A percentile compares a stretch with the other conserved stretches of the same genome.
These are phyloP conservation scores for Colletotrichum chrysophilum DNA, from an alignment of 2,329 filamentous ascomycete genomes.

Conservation along the genomic window DNA sequence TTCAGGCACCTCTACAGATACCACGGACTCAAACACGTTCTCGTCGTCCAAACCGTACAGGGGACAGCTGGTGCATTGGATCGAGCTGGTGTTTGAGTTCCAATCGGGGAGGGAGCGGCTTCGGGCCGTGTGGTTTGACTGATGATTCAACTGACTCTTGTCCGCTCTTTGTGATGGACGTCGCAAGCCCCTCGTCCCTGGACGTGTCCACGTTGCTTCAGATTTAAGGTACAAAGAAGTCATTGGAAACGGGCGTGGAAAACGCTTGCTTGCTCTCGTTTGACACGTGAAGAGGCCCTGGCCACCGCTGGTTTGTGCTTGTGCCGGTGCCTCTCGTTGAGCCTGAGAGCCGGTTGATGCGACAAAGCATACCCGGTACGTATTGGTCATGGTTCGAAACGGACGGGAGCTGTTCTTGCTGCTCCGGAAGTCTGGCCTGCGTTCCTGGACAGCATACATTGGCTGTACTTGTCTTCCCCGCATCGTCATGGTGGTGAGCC, in stretches of 20 bases:
- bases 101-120: slow-evolving; percentile 17
- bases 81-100: slow-evolving; percentile 17
- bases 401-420: neutral
- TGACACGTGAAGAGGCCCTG: slow-evolving; percentile 18
- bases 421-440: neutral
- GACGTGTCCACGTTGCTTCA: slow-evolving; percentile 9
- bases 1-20: neutral
- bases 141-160: slow-evolving; percentile 18
- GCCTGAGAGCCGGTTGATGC: neutral
- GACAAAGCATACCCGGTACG: neutral
- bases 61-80: slow-evolving; percentile 3
- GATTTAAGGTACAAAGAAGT: slow-evolving; percentile 3
- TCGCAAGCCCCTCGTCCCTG: neutral
- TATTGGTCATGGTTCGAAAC: neutral
- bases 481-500: neutral
- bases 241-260: neutral
- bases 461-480: neutral
- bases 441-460: neutral
- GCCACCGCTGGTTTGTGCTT: neutral
- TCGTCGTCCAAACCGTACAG: slow-evolving; percentile 2
- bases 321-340: neutral
- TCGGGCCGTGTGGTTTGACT: slow-evolving; percentile 20
- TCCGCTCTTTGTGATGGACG: neutral
- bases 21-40: slow-evolving; percentile 3
- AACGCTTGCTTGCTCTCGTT: neutral